Conservation (phyloP, 257 asterid species). For the Linaria vulgaris region DNA sequence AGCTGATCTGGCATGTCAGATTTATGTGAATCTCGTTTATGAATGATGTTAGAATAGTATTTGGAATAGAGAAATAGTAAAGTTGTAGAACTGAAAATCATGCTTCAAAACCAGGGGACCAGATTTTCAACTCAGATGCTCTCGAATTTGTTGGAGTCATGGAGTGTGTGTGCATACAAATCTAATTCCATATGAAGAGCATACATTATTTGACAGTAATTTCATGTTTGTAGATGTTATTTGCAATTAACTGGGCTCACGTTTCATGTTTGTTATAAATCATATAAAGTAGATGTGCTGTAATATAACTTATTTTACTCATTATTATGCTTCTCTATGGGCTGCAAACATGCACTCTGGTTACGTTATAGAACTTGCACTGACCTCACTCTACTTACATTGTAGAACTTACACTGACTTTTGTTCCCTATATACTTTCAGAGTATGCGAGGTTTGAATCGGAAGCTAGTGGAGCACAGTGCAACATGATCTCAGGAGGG, state of each 20-base stretch:
- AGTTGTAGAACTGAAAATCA: background rate
- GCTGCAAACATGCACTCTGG: background rate
- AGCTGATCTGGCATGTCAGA: constrained; percentile 6
- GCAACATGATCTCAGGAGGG: constrained; percentile 17
- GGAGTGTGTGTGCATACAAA: background rate
- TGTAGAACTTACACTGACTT: no score
- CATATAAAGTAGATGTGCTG: no score
- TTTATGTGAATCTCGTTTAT: background rate
- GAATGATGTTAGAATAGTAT: background rate
- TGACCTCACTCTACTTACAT: background rate
- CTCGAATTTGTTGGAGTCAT: background rate
- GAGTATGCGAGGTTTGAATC: constrained; percentile 24
- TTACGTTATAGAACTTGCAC: background rate
- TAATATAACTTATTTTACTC: background rate
- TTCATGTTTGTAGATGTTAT: background rate
- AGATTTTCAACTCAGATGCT: background rate
- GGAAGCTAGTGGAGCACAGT: constrained; percentile 22
- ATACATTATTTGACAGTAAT: background rate
- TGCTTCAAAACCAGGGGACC: background rate
- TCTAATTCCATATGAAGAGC: background rate
- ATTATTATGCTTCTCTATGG: background rate
- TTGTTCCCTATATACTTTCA: constrained; percentile 8
- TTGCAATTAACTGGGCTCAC: background rate
- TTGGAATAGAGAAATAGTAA: background rate
- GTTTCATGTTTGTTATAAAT: no score